Evolutionary conservation across 306 rosid genomes (phyloP).

Genomic region (Prunus dulcis): DNA sequence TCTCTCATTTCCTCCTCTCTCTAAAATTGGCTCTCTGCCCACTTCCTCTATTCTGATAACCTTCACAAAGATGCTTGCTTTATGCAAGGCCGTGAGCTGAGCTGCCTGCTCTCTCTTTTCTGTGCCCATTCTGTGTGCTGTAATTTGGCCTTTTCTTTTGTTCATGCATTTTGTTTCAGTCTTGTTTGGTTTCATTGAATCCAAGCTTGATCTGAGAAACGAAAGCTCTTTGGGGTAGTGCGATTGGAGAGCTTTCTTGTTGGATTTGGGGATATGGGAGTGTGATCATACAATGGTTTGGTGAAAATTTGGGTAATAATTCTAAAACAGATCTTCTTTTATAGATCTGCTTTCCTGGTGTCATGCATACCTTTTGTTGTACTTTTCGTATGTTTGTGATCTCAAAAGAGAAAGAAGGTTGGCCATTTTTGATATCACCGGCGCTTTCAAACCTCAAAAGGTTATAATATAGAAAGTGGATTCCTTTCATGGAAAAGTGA

Average conservation of each 20-base stretch:
- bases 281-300: not conserved
- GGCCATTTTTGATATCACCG: not conserved
- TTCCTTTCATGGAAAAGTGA: not conserved
- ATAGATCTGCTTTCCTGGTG: conserved; percentile 29
- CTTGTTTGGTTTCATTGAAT: not conserved
- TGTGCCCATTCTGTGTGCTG: conserved; percentile 1
- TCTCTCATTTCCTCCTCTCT: not conserved
- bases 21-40: conserved; percentile 7
- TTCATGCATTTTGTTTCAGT: not conserved
- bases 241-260: not conserved
- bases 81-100: conserved; percentile 4
- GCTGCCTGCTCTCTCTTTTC: conserved; percentile 8
- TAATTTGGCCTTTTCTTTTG: conserved; percentile 6
- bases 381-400: conserved; percentile 7
- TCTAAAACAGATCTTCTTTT: conserved; percentile 6
- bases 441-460: not conserved
- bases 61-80: not conserved
- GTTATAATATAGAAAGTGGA: not conserved
- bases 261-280: conserved; percentile 3
- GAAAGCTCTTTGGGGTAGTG: not conserved
- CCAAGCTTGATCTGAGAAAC: conserved; percentile 20
- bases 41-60: not conserved
- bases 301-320: not conserved
- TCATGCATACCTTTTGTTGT: not conserved
- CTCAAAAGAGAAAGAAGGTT: not conserved